phyloP scores from a whole-genome alignment of 2,329 filamentous ascomycete genomes.

The Monosporascus sp. region DNA sequence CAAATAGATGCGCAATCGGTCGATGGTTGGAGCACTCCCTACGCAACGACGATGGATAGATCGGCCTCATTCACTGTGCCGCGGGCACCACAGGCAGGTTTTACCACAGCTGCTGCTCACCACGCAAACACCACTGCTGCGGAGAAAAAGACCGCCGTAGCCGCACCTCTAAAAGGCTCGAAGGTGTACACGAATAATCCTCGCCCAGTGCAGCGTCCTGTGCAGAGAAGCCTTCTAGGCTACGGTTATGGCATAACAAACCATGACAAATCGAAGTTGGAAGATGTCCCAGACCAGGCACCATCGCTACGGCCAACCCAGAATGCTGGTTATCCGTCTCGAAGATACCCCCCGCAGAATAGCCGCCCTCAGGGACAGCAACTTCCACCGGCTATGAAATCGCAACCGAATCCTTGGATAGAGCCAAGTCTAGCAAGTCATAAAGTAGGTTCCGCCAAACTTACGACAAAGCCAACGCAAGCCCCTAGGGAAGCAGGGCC shows the following conservation, averaged over 20 bases:
- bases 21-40: slow-evolving; percentile 31
- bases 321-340: slow-evolving; percentile 11
- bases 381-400: slow-evolving; percentile 1
- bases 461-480: slow-evolving; percentile 29
- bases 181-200: slow-evolving; percentile 7
- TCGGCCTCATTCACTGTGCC: slow-evolving; percentile 54
- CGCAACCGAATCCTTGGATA: slow-evolving; percentile 17
- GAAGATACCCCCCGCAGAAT: slow-evolving; percentile 16
- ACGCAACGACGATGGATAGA: slow-evolving; percentile 58
- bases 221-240: slow-evolving; percentile 24
- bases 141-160: slow-evolving; percentile 22
- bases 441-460: slow-evolving; percentile 34
- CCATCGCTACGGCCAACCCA: slow-evolving; percentile 1
- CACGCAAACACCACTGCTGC: slow-evolving; percentile 34
- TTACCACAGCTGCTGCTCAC: slow-evolving; percentile 57
- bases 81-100: slow-evolving; percentile 43
- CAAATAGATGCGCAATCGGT: slow-evolving; percentile 29
- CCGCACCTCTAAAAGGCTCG: slow-evolving; percentile 7
- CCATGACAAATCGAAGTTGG: slow-evolving; percentile 24
- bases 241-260: slow-evolving; percentile 25
- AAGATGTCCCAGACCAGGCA: not conserved
- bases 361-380: slow-evolving; percentile 9
- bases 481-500: slow-evolving; percentile 2
- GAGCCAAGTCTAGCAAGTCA: slow-evolving; percentile 28
- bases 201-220: slow-evolving; percentile 13